Percentiles rank a stretch among this genome's conserved stretches.
phyloP scores from a whole-genome alignment of 2,329 filamentous ascomycete genomes.

The Geosmithia flava region DNA sequence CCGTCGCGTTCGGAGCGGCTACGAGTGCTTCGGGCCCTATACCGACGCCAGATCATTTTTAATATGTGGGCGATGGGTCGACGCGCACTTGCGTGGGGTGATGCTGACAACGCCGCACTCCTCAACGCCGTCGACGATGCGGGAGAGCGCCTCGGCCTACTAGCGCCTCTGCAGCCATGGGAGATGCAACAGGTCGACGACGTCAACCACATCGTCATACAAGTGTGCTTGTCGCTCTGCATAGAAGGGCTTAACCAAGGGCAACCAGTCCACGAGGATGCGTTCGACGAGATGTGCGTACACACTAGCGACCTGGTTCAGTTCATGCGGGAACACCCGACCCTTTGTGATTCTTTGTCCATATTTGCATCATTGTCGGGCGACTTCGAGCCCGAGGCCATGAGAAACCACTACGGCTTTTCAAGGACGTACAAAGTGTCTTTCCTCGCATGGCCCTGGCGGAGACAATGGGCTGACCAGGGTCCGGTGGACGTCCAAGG shows the following conservation, averaged over 20 bases:
- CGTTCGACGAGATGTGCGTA: not conserved
- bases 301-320: not conserved
- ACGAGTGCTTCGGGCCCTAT: not conserved
- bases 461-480: not conserved
- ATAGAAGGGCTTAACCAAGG: not conserved
- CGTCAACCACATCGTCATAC: not conserved
- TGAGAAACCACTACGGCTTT: not conserved
- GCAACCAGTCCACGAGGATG: not conserved
- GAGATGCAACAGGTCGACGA: not conserved
- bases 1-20: not conserved
- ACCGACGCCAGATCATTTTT: not conserved
- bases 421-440: not conserved
- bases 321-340: not conserved
- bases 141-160: not conserved
- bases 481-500: not conserved
- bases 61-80: not conserved
- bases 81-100: not conserved
- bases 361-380: not conserved
- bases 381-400: not conserved
- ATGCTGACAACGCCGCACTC: not conserved
- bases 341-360: not conserved
- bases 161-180: not conserved
- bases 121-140: not conserved
- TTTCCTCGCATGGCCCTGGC: not conserved
- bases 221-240: not conserved